Evolutionary conservation across 23 red algal genomes (phyloP).

Genomic region (Gracilaria caudata): DNA sequence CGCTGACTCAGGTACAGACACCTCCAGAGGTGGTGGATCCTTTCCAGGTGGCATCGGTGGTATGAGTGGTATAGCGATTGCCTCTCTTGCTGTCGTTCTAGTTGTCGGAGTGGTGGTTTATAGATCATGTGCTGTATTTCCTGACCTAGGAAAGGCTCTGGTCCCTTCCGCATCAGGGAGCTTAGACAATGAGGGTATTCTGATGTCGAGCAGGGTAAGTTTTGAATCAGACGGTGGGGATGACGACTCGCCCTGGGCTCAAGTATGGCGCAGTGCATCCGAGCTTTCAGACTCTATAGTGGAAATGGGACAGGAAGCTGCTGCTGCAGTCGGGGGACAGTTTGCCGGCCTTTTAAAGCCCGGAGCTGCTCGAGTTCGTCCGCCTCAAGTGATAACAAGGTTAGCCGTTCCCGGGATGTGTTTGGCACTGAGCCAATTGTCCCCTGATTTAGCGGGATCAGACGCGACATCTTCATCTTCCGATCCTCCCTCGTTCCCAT

Average conservation of each 20-base stretch:
- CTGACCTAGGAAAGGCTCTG: background rate
- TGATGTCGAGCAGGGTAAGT: background rate
- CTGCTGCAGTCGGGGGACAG: slow-evolving; percentile 55
- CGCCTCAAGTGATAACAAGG: slow-evolving; percentile 72
- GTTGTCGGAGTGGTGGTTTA: slow-evolving; percentile 51
- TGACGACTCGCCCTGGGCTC: slow-evolving; percentile 60
- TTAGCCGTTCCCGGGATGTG: slow-evolving; percentile 61
- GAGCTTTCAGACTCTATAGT: slow-evolving; percentile 33
- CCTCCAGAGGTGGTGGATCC: background rate
- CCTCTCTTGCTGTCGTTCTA: slow-evolving; percentile 22
- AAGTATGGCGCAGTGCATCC: slow-evolving; percentile 65
- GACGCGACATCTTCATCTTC: slow-evolving; percentile 33
- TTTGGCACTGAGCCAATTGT: slow-evolving; percentile 59
- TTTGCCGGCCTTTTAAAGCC: slow-evolving; percentile 64
- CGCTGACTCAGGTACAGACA: background rate
- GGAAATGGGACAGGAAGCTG: slow-evolving; percentile 44
- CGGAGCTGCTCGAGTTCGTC: slow-evolving; percentile 49
- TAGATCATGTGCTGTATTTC: slow-evolving; percentile 55
- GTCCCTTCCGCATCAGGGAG: slow-evolving; percentile 27
- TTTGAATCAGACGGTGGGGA: background rate
- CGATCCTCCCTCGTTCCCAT: slow-evolving; percentile 26
- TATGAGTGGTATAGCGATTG: slow-evolving; percentile 58
- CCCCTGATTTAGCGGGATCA: slow-evolving; percentile 23
- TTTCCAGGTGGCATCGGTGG: slow-evolving; percentile 54
- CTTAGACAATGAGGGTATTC: slow-evolving; percentile 18